Evolutionary conservation across 495 filamentous ascomycete species (phyloP).

Genomic region (Endocarpon pusillum): DNA sequence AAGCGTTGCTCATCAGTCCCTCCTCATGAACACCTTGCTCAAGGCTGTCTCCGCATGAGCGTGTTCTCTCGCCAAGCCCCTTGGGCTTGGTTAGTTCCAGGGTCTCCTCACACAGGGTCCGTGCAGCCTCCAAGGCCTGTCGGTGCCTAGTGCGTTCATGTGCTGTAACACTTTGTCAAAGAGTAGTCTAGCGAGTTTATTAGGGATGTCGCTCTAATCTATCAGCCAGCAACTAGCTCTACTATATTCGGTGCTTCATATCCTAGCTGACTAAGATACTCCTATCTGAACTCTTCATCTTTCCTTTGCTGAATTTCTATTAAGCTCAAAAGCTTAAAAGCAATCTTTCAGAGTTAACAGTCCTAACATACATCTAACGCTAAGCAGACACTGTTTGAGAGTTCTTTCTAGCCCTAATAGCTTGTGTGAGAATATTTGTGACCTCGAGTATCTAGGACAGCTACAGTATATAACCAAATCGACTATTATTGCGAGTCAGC

Average conservation of each 20-base stretch:
- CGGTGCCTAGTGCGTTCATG: no score
- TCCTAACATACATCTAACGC: slow-evolving; percentile 3
- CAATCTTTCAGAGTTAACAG: slow-evolving; percentile 17
- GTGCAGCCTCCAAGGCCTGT: no score
- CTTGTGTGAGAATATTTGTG: slow-evolving; percentile 24
- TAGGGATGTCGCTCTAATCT: slow-evolving; percentile 6
- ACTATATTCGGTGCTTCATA: slow-evolving; percentile 14
- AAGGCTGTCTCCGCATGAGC: no score
- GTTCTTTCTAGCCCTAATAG: slow-evolving; percentile 11
- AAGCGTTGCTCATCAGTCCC: no score
- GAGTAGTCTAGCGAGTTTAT: neutral
- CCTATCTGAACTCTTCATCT: slow-evolving; percentile 12
- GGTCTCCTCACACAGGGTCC: no score
- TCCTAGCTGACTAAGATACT: slow-evolving; percentile 3
- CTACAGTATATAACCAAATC: slow-evolving; percentile 9
- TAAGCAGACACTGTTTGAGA: slow-evolving; percentile 15
- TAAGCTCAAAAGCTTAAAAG: slow-evolving; percentile 5
- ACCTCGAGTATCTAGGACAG: slow-evolving; percentile 12
- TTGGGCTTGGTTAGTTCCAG: no score
- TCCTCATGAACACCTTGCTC: no score
- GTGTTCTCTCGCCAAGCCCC: no score
- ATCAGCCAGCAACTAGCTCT: slow-evolving; percentile 6
- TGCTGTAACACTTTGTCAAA: slow-evolving; percentile 10
- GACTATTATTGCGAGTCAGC: slow-evolving; percentile 7
- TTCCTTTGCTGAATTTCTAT: slow-evolving; percentile 16